These are phyloP conservation scores for Beauveria pseudobassiana DNA, from an alignment of 2,329 filamentous ascomycete species.

Conservation along the genomic window DNA sequence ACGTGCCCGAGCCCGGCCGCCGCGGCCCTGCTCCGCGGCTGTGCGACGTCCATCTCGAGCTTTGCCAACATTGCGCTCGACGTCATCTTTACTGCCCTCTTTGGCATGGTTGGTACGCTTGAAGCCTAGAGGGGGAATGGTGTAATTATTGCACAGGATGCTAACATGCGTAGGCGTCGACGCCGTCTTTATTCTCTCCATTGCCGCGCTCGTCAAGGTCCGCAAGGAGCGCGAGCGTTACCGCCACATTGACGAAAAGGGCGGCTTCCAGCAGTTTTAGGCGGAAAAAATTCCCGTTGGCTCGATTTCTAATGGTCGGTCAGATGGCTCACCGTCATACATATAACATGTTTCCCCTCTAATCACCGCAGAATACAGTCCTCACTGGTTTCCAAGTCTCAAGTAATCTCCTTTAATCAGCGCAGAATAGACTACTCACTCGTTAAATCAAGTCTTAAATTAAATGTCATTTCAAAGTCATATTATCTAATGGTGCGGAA, in stretches of 20 bases:
- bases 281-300: slow-evolving; percentile 26
- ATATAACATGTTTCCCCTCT: background rate
- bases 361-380: background rate
- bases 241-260: slow-evolving; percentile 76
- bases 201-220: slow-evolving; percentile 71
- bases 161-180: slow-evolving; percentile 44
- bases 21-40: slow-evolving; percentile 63
- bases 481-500: slow-evolving; percentile 1
- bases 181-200: slow-evolving; percentile 59
- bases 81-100: slow-evolving; percentile 69
- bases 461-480: background rate
- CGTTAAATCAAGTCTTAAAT: background rate
- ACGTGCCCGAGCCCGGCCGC: slow-evolving; percentile 63
- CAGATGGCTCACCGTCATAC: background rate
- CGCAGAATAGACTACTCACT: background rate
- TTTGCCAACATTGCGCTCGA: slow-evolving; percentile 68
- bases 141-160: no score
- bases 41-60: slow-evolving; percentile 57
- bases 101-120: slow-evolving; percentile 63
- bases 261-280: slow-evolving; percentile 35
- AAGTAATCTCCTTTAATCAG: background rate
- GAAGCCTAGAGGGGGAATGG: no score
- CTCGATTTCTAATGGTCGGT: background rate
- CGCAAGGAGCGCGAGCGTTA: slow-evolving; percentile 74
- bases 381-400: background rate